phyloP scores from a whole-genome alignment of 2,329 filamentous ascomycete species.

The Karstenula rhodostoma region DNA sequence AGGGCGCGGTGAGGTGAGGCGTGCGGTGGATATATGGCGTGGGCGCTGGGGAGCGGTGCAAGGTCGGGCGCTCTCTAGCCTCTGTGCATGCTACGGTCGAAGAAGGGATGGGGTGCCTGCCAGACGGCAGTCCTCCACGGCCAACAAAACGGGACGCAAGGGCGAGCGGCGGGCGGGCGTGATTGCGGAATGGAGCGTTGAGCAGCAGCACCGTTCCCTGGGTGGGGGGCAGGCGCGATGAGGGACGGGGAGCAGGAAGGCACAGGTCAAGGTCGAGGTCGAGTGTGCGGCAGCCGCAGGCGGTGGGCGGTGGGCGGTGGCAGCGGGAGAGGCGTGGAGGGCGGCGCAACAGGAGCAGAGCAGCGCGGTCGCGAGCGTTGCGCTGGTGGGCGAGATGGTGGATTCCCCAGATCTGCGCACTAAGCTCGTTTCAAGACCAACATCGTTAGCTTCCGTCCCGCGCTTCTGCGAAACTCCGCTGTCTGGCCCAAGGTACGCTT shows the following conservation, averaged over 20 bases:
- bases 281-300: conserved; percentile 9
- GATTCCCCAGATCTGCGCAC: conserved; percentile 19
- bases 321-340: conserved; percentile 13
- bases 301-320: neutral
- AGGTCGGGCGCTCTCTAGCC: conserved; percentile 41
- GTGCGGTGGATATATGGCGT: conserved; percentile 36
- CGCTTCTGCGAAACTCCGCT: conserved; percentile 8
- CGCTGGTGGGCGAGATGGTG: conserved; percentile 13
- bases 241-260: neutral
- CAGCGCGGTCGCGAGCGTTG: conserved; percentile 4
- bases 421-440: conserved; percentile 9
- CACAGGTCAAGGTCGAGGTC: conserved; percentile 10
- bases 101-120: conserved; percentile 50
- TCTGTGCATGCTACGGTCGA: conserved; percentile 50
- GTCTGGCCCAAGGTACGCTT: neutral
- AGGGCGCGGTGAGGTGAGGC: conserved; percentile 33
- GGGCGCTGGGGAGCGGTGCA: conserved; percentile 37
- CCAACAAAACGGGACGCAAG: conserved; percentile 37
- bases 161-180: conserved; percentile 33
- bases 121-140: conserved; percentile 46
- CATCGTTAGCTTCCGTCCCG: conserved; percentile 14
- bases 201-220: conserved; percentile 5
- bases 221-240: conserved; percentile 3
- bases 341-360: conserved; percentile 6
- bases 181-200: conserved; percentile 33